A percentile compares a stretch with the other conserved stretches of the same genome.
Evolutionary conservation across 108 stramenopile genomes (phyloP).

Genomic region (Cyclotella atomus): DNA sequence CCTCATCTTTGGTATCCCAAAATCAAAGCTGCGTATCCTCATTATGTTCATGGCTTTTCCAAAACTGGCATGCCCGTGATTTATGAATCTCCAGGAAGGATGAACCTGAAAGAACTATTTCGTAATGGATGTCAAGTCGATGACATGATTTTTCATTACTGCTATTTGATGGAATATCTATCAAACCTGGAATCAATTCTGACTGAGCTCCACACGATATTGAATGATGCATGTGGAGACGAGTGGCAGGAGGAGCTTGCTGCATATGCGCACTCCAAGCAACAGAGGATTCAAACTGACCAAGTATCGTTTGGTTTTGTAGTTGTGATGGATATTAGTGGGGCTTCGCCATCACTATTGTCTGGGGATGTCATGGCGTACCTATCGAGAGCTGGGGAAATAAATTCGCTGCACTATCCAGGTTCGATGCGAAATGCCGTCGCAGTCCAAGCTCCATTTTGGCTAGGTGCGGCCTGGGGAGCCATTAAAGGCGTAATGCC

Average conservation of each 20-base stretch:
- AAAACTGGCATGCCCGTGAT: conserved; percentile 58
- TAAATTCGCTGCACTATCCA: conserved; percentile 64
- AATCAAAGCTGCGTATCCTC: conserved; percentile 65
- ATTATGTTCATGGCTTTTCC: conserved; percentile 59
- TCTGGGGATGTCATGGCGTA: conserved; percentile 66
- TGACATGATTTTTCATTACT: conserved; percentile 69
- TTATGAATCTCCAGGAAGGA: conserved; percentile 64
- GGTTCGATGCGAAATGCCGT: conserved; percentile 51
- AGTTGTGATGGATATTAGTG: conserved; percentile 69
- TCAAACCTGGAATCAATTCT: conserved; percentile 42
- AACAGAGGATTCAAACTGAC: conserved; percentile 30
- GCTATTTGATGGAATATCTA: conserved; percentile 65
- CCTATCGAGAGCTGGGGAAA: conserved; percentile 59
- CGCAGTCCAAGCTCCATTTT: conserved; percentile 63
- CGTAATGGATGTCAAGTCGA: conserved; percentile 50
- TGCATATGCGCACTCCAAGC: conserved; percentile 31
- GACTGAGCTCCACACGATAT: conserved; percentile 15
- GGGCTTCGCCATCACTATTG: conserved; percentile 45
- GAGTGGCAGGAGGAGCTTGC: conserved; percentile 45
- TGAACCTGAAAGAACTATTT: conserved; percentile 65
- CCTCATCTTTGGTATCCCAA: conserved; percentile 58
- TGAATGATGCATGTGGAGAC: conserved; percentile 13
- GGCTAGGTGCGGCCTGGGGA: conserved; percentile 52
- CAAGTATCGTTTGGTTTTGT: conserved; percentile 48
- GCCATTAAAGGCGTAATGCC: conserved; percentile 54